Conservation (phyloP, 768 basidiomycete species). For the Brasilioporus rufonigricans region DNA sequence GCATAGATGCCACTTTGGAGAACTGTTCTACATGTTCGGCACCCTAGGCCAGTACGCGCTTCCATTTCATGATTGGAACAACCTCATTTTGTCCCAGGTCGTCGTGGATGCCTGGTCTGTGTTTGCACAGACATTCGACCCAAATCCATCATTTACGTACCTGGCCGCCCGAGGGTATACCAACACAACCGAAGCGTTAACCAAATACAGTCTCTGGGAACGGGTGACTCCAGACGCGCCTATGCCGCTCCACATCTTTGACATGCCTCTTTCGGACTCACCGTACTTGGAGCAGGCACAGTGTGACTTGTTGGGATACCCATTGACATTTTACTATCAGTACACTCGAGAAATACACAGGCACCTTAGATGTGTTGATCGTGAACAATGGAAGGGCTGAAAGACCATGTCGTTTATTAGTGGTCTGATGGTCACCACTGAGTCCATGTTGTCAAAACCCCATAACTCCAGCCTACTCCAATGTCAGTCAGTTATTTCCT, state of each 20-base stretch:
- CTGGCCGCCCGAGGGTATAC: background rate
- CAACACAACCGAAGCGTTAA: background rate
- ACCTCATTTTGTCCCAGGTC: background rate
- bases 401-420: background rate
- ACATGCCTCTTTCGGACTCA: background rate
- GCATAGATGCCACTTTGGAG: background rate
- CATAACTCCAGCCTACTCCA: too few relatives aligned
- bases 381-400: background rate
- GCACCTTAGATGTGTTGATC: too few relatives aligned
- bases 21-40: background rate
- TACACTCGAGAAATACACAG: too few relatives aligned
- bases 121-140: background rate
- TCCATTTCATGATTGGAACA: background rate
- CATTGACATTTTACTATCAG: background rate
- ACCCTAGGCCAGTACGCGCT: background rate
- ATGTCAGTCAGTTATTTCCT: too few relatives aligned
- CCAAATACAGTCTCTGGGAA: background rate
- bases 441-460: too few relatives aligned
- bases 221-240: background rate
- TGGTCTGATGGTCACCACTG: too few relatives aligned
- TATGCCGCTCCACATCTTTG: background rate
- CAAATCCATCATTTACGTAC: background rate
- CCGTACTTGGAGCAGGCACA: background rate
- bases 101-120: background rate
- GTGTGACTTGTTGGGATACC: background rate